phyloP scores from a whole-genome alignment of 2,329 filamentous ascomycete species.

The Colletotrichum tropicicola region DNA sequence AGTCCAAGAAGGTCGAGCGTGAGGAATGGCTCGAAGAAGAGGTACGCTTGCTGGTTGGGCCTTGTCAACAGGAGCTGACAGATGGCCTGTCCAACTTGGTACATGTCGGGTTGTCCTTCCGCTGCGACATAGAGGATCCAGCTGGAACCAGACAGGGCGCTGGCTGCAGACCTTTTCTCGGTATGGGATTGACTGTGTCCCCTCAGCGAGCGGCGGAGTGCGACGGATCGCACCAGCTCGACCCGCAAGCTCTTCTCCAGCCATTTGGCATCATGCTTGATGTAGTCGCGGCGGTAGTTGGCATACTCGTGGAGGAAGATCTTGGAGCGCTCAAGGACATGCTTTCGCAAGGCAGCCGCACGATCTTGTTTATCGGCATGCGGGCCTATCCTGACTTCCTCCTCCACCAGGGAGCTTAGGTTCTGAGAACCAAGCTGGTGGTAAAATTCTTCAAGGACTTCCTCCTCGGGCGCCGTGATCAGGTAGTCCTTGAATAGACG shows the following conservation, averaged over 20 bases:
- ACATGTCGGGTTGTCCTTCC: slow-evolving; percentile 77
- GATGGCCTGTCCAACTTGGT: slow-evolving; percentile 90
- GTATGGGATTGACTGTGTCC: slow-evolving; percentile 75
- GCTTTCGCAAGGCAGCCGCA: slow-evolving; percentile 77
- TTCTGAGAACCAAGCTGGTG: slow-evolving; percentile 79
- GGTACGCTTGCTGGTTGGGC: slow-evolving; percentile 87
- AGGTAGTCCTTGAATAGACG: slow-evolving; percentile 87
- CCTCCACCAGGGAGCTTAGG: slow-evolving; percentile 80
- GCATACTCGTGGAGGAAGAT: slow-evolving; percentile 85
- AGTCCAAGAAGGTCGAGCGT: slow-evolving; percentile 85
- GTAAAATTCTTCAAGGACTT: slow-evolving; percentile 86
- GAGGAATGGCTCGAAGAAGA: slow-evolving; percentile 91
- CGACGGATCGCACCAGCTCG: slow-evolving; percentile 79
- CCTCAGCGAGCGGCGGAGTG: slow-evolving; percentile 78
- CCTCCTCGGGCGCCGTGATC: slow-evolving; percentile 90
- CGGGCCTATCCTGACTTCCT: slow-evolving; percentile 77
- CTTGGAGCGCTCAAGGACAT: slow-evolving; percentile 87
- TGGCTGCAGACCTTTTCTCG: slow-evolving; percentile 80
- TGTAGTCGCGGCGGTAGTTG: slow-evolving; percentile 76
- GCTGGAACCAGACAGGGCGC: slow-evolving; percentile 59
- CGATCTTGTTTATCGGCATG: slow-evolving; percentile 71
- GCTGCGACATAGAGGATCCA: slow-evolving; percentile 81
- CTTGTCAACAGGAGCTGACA: slow-evolving; percentile 82
- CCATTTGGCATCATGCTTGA: slow-evolving; percentile 91
- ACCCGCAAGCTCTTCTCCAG: slow-evolving; percentile 86